phyloP scores from a whole-genome alignment of 2,329 filamentous ascomycete species.

The Penicillium sp. region DNA sequence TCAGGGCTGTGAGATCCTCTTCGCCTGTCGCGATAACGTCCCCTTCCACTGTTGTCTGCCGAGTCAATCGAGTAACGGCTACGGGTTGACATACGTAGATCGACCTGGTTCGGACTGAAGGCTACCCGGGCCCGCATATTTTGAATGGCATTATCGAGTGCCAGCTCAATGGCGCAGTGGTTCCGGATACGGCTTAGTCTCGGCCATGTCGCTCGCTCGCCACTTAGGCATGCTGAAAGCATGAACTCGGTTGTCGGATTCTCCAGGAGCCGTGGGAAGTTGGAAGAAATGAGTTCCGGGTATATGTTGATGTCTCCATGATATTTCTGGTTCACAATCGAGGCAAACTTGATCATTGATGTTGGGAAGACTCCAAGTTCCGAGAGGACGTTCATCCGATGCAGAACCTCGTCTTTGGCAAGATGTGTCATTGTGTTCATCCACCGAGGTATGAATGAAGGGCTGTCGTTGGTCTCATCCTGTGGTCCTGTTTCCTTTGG shows the following conservation, averaged over 20 bases:
- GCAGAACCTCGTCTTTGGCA: conserved; percentile 74
- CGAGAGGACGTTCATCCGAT: conserved; percentile 74
- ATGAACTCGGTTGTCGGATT: conserved; percentile 89
- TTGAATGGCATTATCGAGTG: conserved; percentile 53
- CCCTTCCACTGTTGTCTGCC: conserved; percentile 24
- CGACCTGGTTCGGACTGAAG: conserved; percentile 30
- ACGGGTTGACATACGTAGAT: conserved; percentile 18
- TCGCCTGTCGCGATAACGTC: conserved; percentile 19
- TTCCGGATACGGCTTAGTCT: conserved; percentile 82
- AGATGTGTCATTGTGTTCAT: conserved; percentile 66
- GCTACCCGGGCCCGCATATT: conserved; percentile 40
- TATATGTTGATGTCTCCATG: conserved; percentile 94
- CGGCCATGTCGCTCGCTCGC: conserved; percentile 88
- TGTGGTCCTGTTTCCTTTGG: conserved; percentile 62
- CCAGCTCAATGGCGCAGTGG: conserved; percentile 82
- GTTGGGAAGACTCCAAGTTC: conserved; percentile 80
- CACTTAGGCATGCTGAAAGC: conserved; percentile 69
- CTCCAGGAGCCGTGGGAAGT: conserved; percentile 72
- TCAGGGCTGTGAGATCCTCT: conserved; percentile 35
- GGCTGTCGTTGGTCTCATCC: conserved; percentile 29
- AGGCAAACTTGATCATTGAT: conserved; percentile 71
- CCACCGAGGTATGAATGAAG: conserved; percentile 50
- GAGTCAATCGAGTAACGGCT: conserved; percentile 17
- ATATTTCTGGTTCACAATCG: conserved; percentile 85
- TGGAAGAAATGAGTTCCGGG: conserved; percentile 70